Conservation (phyloP, 129 eudicot species). For the Lactuca sativa region DNA sequence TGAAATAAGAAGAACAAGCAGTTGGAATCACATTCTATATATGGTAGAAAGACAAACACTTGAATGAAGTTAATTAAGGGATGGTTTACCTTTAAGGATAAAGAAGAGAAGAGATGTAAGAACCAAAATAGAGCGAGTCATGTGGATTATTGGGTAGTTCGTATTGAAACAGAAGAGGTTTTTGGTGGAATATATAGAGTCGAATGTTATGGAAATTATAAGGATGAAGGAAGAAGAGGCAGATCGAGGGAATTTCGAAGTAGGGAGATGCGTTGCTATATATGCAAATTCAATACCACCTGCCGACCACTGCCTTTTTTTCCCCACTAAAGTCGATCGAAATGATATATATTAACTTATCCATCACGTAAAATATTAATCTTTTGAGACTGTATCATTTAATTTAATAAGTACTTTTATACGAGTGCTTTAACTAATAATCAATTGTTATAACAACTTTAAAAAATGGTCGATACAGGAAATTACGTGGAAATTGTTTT, state of each 20-base stretch:
- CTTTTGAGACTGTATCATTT: no score
- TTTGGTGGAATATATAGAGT: neutral
- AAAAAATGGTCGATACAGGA: no score
- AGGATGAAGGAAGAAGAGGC: constrained; percentile 27
- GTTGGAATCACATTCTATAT: neutral
- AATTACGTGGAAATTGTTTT: no score
- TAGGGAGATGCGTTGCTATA: constrained; percentile 7
- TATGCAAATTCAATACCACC: neutral
- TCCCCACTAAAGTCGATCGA: neutral
- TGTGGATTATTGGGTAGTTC: neutral
- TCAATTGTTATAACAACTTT: neutral
- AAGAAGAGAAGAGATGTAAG: constrained; percentile 8
- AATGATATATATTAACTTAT: neutral
- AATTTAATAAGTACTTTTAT: neutral
- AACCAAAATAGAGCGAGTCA: constrained; percentile 22
- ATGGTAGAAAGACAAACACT: neutral
- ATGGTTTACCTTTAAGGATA: constrained; percentile 15
- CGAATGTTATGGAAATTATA: neutral
- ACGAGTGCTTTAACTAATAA: neutral
- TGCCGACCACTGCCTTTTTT: constrained; percentile 24
- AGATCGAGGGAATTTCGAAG: constrained; percentile 16
- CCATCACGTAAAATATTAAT: no score
- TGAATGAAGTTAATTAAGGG: neutral
- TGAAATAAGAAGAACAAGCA: neutral
- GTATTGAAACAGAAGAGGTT: neutral